These are phyloP conservation scores for Candida glaebosa DNA, from an alignment of 805 yeast species.

Conservation along the genomic window DNA sequence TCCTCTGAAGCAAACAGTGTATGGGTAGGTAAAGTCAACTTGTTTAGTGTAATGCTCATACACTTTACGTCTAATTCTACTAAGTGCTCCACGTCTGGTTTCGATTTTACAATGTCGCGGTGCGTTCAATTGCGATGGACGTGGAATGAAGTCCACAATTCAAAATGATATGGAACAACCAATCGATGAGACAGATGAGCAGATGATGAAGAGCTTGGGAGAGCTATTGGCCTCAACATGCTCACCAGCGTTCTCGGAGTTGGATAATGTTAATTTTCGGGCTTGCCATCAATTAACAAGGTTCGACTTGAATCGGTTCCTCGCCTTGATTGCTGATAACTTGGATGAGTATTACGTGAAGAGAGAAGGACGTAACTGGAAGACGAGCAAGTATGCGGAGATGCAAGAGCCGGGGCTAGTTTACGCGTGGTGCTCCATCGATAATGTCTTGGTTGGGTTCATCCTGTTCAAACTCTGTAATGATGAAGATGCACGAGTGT, in stretches of 20 bases:
- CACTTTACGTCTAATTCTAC: no score
- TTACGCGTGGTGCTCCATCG: constrained; percentile 30
- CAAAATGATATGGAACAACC: not conserved
- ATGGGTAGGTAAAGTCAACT: not conserved
- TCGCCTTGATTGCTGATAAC: constrained; percentile 24
- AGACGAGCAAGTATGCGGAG: constrained; percentile 38
- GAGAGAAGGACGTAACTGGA: constrained; percentile 40
- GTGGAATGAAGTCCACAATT: no score
- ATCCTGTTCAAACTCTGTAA: constrained; percentile 43
- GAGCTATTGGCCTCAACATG: constrained; percentile 9
- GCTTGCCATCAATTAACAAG: constrained; percentile 7
- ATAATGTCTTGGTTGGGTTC: constrained; percentile 35
- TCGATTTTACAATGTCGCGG: no score
- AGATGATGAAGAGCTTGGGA: constrained; percentile 13
- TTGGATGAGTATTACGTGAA: constrained; percentile 23
- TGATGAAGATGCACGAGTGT: constrained; percentile 35
- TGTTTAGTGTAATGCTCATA: not conserved
- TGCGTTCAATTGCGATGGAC: no score
- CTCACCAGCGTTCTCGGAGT: constrained; percentile 8
- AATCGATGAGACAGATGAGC: constrained; percentile 15
- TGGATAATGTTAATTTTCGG: constrained; percentile 4
- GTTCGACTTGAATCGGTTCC: constrained; percentile 10
- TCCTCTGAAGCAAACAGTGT: constrained; percentile 1
- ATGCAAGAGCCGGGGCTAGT: constrained; percentile 47
- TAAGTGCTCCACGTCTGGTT: not conserved